phyloP scores from a whole-genome alignment of 2,329 filamentous ascomycete genomes.

The Coniochaeta ligniaria region DNA sequence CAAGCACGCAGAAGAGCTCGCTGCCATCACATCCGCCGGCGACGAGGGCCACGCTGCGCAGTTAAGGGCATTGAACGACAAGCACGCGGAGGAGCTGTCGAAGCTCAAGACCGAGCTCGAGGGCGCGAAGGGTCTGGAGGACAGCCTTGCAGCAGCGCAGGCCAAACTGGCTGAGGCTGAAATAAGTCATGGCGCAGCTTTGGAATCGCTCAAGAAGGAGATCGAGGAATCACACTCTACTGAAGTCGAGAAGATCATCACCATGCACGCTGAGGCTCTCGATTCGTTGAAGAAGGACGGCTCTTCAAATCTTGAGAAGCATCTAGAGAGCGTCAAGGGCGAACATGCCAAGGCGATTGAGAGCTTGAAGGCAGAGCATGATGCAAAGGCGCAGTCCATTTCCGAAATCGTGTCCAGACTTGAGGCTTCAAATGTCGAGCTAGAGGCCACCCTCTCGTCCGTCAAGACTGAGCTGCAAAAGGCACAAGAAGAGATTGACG shows the following conservation, averaged over 20 bases:
- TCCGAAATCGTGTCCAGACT: constrained; percentile 28
- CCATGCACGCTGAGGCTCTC: constrained; percentile 32
- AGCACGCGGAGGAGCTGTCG: constrained; percentile 28
- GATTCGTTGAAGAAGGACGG: constrained; percentile 32
- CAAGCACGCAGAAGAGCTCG: constrained; percentile 22
- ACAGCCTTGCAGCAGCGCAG: constrained; percentile 19
- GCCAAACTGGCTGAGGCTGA: constrained; percentile 25
- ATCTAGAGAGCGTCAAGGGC: constrained; percentile 26
- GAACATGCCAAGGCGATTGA: constrained; percentile 31
- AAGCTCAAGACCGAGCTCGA: constrained; percentile 25
- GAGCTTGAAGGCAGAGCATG: constrained; percentile 30
- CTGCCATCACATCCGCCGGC: constrained; percentile 15
- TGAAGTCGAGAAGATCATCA: constrained; percentile 39
- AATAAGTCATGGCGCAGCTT: constrained; percentile 22
- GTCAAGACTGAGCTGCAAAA: constrained; percentile 24
- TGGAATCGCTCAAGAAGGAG: constrained; percentile 32
- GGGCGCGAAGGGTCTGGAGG: constrained; percentile 21
- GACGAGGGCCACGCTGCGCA: constrained; percentile 19
- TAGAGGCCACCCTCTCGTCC: constrained; percentile 26
- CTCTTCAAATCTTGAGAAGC: constrained; percentile 23
- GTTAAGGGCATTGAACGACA: constrained; percentile 18
- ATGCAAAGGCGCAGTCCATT: constrained; percentile 20
- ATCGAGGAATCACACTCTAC: constrained; percentile 17
- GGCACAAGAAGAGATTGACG: constrained; percentile 38
- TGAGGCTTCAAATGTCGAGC: constrained; percentile 24